phyloP scores from a whole-genome alignment of 2,329 filamentous ascomycete species.

The Fusarium domesticum region DNA sequence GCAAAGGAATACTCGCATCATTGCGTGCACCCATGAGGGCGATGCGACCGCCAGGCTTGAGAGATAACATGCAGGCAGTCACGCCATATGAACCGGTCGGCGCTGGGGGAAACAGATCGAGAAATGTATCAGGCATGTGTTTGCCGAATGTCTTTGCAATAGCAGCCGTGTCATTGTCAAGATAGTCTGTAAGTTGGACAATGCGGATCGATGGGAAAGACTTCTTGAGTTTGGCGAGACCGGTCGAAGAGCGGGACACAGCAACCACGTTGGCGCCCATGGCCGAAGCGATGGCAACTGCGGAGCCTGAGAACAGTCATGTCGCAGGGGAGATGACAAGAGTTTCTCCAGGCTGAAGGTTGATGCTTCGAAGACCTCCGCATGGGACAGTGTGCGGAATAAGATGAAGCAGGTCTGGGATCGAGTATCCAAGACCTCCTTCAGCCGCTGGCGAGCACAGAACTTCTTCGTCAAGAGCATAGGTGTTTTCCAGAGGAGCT shows the following conservation, averaged over 20 bases:
- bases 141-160: constrained; percentile 26
- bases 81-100: constrained; percentile 39
- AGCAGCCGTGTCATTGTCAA: constrained; percentile 36
- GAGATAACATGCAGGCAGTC: constrained; percentile 34
- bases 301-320: constrained; percentile 46
- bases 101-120: constrained; percentile 45
- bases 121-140: constrained; percentile 40
- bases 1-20: constrained; percentile 25
- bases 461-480: constrained; percentile 31
- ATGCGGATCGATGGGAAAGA: constrained; percentile 33
- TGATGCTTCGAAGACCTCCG: constrained; percentile 44
- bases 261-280: constrained; percentile 53
- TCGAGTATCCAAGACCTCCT: constrained; percentile 36
- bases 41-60: constrained; percentile 31
- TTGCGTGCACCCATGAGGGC: constrained; percentile 31
- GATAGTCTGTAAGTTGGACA: constrained; percentile 41
- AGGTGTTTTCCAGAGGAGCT: constrained; percentile 35
- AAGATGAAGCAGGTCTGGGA: constrained; percentile 40
- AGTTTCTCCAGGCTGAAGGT: constrained; percentile 46
- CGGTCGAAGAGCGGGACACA: constrained; percentile 42
- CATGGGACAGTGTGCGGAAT: constrained; percentile 38
- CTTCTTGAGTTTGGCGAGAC: constrained; percentile 32
- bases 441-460: constrained; percentile 21
- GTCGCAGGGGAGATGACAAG: constrained; percentile 50
- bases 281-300: constrained; percentile 45